Evolutionary conservation across 2,329 filamentous ascomycete genomes (phyloP).

Genomic region (Hortaea werneckii): DNA sequence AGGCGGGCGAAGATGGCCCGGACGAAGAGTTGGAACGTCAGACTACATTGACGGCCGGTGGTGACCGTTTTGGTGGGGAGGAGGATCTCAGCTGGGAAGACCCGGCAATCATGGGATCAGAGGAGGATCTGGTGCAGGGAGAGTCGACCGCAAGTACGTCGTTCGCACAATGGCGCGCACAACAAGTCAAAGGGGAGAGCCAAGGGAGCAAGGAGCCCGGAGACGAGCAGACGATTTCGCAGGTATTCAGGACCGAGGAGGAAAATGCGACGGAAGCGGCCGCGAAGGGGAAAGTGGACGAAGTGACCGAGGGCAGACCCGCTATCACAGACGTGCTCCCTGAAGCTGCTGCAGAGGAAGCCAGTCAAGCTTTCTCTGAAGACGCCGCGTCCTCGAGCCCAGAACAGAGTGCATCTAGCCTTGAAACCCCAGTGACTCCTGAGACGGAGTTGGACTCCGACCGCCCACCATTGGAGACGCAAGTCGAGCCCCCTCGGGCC

Average conservation of each 20-base stretch:
- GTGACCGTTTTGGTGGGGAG: conserved; percentile 21
- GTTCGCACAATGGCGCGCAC: conserved; percentile 10
- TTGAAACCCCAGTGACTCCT: conserved; percentile 1
- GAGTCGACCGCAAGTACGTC: background rate
- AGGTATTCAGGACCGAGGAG: conserved; percentile 1
- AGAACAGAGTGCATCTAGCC: conserved; percentile 1
- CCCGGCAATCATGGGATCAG: conserved; percentile 1
- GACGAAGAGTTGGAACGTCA: conserved; percentile 7
- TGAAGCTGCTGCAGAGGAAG: background rate
- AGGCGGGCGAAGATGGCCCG: background rate
- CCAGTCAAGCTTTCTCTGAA: background rate
- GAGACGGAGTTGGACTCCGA: conserved; percentile 4
- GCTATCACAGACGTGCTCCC: conserved; percentile 2
- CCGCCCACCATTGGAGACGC: background rate
- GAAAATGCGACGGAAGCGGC: conserved; percentile 1
- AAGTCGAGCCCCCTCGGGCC: background rate
- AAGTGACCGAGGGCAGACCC: background rate
- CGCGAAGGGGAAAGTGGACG: background rate
- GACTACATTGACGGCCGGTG: conserved; percentile 13
- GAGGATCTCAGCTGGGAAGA: conserved; percentile 14
- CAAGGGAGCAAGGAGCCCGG: background rate
- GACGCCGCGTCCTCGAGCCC: conserved; percentile 1
- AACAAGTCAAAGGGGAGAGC: conserved; percentile 6
- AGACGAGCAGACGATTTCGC: background rate
- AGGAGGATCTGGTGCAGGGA: conserved; percentile 4